Evolutionary conservation across 805 yeast genomes (phyloP), one percentile per base, ranked within the genome.

Genomic region (Candida suzukii): DNA sequence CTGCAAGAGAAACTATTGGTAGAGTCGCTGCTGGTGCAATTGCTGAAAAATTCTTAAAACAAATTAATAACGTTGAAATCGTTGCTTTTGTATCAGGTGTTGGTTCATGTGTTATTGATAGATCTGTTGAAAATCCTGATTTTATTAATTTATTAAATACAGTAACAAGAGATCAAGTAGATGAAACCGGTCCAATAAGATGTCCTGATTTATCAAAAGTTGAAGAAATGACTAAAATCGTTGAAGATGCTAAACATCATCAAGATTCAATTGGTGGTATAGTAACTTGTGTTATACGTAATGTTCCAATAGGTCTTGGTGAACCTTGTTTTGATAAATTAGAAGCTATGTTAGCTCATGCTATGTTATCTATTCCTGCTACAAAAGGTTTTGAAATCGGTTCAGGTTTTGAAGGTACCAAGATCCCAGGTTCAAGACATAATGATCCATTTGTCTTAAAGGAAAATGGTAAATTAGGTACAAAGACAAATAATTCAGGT

Each of bases 21-120:
- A 79, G 99, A 64, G 99, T 93, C 41, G 98, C 98, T 37, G 98
- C 97, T 9, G 97, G 97, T 57, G 98, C 96, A 39, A 80, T 93
- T 63, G 99, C 99, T 38, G 99, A 93, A 64, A 91, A 90, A 67
- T 81, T 87, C 49, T 74, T 93, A 57, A 58, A 67, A 38, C 79
- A 83, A 52, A 83, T 85, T 41, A 80, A 83, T 58, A 75, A 77
- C 45, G 93, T 93, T 36, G 98, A 91, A 64, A 87, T 93, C 54
- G 96, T 93, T 37, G 99, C 97, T 0, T 93, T 93, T 64, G 97
- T 91, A 19, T 78, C 93, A n/a, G 83, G 86, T 45, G 95, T 93
- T 47, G 99, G 99, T 35, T 70, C 74, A 22, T 71, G 85, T 38
- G 67, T 82, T 52, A 83, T 93, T 76, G 72, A 83, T 64, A 77